Conservation (phyloP, 108 stramenopile genomes). For the Nitzschia sp. region DNA sequence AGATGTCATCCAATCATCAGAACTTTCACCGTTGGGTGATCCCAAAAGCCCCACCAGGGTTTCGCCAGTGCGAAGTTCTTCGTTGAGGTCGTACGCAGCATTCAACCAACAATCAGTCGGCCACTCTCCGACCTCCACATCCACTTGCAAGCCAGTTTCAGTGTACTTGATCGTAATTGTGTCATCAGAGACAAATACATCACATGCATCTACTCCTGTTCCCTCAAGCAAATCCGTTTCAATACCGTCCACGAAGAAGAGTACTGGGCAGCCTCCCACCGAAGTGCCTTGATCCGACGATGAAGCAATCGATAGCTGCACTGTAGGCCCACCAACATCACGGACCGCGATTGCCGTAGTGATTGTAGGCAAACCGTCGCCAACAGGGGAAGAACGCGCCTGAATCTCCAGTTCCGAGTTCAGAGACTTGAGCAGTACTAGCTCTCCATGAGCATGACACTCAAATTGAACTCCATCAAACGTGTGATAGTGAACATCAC, state of each 20-base stretch:
- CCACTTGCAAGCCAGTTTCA: no score
- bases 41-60: background rate
- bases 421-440: background rate
- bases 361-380: no score
- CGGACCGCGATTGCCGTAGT: no score
- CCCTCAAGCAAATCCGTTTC: background rate
- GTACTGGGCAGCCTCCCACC: constrained; percentile 1
- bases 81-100: no score
- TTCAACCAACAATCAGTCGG: no score
- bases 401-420: constrained; percentile 8
- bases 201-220: background rate
- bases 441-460: background rate
- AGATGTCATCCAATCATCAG: background rate
- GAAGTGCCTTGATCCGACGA: background rate
- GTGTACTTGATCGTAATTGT: no score
- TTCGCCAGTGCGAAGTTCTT: background rate
- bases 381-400: background rate
- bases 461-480: constrained; percentile 6
- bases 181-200: no score
- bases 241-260: background rate
- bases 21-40: background rate
- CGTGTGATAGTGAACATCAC: background rate
- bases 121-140: no score
- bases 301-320: background rate
- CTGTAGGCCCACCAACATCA: background rate